Evolutionary conservation across 345 rosid genomes (phyloP).

Genomic region (Eutrema yunnanense): DNA sequence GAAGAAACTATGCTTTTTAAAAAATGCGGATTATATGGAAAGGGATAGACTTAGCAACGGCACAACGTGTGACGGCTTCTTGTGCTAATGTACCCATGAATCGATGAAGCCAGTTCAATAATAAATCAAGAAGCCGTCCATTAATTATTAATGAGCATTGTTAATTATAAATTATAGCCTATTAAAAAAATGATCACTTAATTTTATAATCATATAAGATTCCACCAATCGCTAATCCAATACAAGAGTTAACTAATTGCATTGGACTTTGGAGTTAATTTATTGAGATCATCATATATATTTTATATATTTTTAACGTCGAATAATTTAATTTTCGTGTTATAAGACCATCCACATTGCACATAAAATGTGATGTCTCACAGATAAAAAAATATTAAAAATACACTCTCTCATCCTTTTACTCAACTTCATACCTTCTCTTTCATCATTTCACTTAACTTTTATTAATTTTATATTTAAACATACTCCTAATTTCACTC

Average conservation of each 20-base stretch:
- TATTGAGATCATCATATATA: neutral
- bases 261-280: slow-evolving; percentile 18
- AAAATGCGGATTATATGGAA: neutral
- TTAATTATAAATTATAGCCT: neutral
- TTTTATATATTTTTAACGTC: neutral
- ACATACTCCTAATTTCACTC: no score
- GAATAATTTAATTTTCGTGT: neutral
- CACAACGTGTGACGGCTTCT: slow-evolving; percentile 24
- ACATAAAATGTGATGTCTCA: no score
- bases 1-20: neutral
- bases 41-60: slow-evolving; percentile 15
- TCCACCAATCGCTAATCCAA: slow-evolving; percentile 16
- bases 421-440: no score
- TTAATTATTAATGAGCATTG: neutral
- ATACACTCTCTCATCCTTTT: no score
- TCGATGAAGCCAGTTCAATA: neutral
- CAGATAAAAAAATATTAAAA: no score
- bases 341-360: no score
- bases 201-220: slow-evolving; percentile 7
- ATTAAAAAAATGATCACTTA: neutral
- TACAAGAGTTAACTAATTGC: slow-evolving; percentile 7
- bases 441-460: no score
- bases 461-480: no score
- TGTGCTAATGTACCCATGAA: neutral
- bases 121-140: slow-evolving; percentile 14